These are phyloP conservation scores for Candida neerlandica DNA, from an alignment of 1,139 yeast genomes.

Conservation along the genomic window DNA sequence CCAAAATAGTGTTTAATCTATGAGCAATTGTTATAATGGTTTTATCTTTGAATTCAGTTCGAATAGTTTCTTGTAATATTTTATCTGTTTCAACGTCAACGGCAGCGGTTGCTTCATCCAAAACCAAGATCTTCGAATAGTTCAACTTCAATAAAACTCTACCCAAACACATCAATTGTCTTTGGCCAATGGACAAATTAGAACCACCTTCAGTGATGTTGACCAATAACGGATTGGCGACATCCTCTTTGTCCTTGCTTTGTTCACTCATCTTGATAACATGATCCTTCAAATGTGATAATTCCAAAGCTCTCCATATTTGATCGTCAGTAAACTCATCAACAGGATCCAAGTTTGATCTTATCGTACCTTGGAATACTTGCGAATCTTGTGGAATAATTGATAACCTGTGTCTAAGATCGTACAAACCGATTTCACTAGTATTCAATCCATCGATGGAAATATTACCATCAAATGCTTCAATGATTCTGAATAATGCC, in stretches of 20 bases:
- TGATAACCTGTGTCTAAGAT: constrained; percentile 80
- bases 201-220: constrained; percentile 49
- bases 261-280: constrained; percentile 56
- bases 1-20: constrained; percentile 89
- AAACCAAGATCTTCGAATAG: constrained; percentile 33
- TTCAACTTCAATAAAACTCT: constrained; percentile 54
- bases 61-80: constrained; percentile 82
- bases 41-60: constrained; percentile 81
- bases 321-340: constrained; percentile 68
- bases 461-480: constrained; percentile 73
- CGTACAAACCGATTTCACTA: constrained; percentile 72
- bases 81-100: constrained; percentile 95
- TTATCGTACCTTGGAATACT: constrained; percentile 87
- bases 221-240: constrained; percentile 59
- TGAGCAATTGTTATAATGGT: constrained; percentile 96
- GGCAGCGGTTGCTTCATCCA: constrained; percentile 96
- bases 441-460: constrained; percentile 74
- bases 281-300: constrained; percentile 82
- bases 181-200: constrained; percentile 41
- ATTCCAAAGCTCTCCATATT: constrained; percentile 82
- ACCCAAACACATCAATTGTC: constrained; percentile 40
- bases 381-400: constrained; percentile 98
- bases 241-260: constrained; percentile 21
- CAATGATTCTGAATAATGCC: constrained; percentile 88
- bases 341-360: constrained; percentile 90